Conservation (phyloP, 176 grass and related monocot genomes). For the Microstegium vimineum region DNA sequence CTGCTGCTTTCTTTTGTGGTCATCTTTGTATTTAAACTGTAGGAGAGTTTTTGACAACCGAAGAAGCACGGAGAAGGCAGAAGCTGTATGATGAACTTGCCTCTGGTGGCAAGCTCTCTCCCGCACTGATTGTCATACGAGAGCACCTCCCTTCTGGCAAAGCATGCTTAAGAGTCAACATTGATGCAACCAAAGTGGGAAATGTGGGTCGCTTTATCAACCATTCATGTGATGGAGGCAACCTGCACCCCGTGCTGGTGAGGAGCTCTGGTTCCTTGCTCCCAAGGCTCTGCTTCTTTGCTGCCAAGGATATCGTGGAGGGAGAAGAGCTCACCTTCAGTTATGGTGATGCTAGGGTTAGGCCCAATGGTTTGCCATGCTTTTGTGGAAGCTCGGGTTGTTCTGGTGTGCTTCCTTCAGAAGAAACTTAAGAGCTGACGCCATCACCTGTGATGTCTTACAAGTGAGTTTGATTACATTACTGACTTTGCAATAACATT, state of each 20-base stretch:
- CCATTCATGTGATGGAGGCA: slow-evolving; percentile 93
- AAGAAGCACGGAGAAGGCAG: slow-evolving; percentile 59
- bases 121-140: slow-evolving; percentile 68
- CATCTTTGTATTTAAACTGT: neutral
- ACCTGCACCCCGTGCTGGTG: slow-evolving; percentile 66
- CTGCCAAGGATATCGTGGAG: slow-evolving; percentile 50
- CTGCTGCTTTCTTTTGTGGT: neutral
- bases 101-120: slow-evolving; percentile 46
- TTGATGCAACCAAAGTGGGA: slow-evolving; percentile 79
- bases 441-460: neutral
- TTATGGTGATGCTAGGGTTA: slow-evolving; percentile 51
- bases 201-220: slow-evolving; percentile 85
- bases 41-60: slow-evolving; percentile 83
- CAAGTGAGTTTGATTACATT: neutral
- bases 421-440: slow-evolving; percentile 62
- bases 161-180: slow-evolving; percentile 78
- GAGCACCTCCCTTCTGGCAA: slow-evolving; percentile 88
- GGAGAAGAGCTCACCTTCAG: slow-evolving; percentile 74
- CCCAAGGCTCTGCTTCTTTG: slow-evolving; percentile 85
- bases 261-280: slow-evolving; percentile 63
- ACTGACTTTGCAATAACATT: neutral
- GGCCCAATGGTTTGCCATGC: slow-evolving; percentile 46
- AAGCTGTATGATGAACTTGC: slow-evolving; percentile 70
- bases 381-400: slow-evolving; percentile 64
- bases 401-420: slow-evolving; percentile 67